Base-by-base conservation (phyloP, 805 yeast genomes). In the Wickerhamomyces bovis region DNA sequence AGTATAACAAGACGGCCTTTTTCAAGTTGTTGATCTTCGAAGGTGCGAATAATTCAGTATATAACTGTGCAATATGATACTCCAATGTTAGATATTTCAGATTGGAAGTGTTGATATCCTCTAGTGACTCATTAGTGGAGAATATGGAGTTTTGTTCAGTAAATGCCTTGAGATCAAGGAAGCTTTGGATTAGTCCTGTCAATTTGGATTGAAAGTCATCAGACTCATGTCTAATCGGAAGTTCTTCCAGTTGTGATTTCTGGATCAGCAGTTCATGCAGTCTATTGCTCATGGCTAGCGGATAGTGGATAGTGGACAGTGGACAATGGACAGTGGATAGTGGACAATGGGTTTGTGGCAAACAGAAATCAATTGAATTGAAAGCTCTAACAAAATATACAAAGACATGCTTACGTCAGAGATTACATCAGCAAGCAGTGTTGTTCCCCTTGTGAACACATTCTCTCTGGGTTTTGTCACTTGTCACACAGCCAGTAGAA, bases 121-220 rank as follows among this genome's bases (percentile, higher is more conserved):
- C 85, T 2, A 85, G 48, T 0, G 72, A 58, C 60, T 89, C 97
- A 61, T 88, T 88, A 12, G 67, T 65, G 55, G 92, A 84, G 66
- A 86, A 89, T 21, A 89, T 61, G 3, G 80, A 71, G 16, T 81
- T 63, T n/a, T 67, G 65, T 12, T 70, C 66, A 1, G 83, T 69
- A 12, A 69, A 60, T 1, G 54, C 50, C 50, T 75, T 70, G 30
- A 84, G 61, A n/a, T 67, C 55, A n/a, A 69, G 54, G 54, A 81
- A 69, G 43, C 69, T 66, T 22, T 68, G 64, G 20, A 80, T 68
- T 5, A 70, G 54, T 1, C 52, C 49, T 1, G 55, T 50, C n/a
- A 81, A 54, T 23, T 57, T 38, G 1, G 50, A 45, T 52, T 79
- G 83, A 51, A 54, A 76, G 22, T 63, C 68, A 1, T 53, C 50